These are phyloP conservation scores for Acrodontium crateriforme DNA, from an alignment of 2,329 filamentous ascomycete genomes.

Conservation along the genomic window DNA sequence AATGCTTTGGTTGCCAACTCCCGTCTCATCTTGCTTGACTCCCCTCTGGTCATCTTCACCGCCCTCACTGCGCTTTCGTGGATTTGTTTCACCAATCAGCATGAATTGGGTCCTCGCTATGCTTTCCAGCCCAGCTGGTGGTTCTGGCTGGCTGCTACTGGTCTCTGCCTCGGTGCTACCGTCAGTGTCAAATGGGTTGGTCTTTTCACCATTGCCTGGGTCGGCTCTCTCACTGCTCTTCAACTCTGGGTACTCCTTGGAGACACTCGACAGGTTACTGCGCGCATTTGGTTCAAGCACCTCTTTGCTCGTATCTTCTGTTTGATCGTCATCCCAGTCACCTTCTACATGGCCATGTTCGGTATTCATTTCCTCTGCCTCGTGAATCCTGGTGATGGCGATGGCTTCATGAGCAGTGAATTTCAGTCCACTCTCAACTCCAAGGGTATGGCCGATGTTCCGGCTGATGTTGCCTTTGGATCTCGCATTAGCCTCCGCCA, in stretches of 20 bases:
- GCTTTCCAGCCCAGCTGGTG: slow-evolving; percentile 89
- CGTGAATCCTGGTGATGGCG: slow-evolving; percentile 87
- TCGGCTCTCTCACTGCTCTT: slow-evolving; percentile 75
- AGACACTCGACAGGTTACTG: slow-evolving; percentile 69
- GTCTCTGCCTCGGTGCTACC: slow-evolving; percentile 76
- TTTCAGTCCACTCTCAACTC: slow-evolving; percentile 96
- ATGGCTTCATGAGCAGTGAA: slow-evolving; percentile 99
- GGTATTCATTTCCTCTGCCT: slow-evolving; percentile 91
- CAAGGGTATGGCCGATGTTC: slow-evolving; percentile 90
- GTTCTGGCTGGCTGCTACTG: slow-evolving; percentile 89
- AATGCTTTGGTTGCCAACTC: slow-evolving; percentile 93
- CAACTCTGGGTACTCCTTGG: slow-evolving; percentile 94
- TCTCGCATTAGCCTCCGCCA: slow-evolving; percentile 79
- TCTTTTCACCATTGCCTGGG: slow-evolving; percentile 96
- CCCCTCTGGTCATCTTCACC: slow-evolving; percentile 83
- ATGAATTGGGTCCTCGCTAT: slow-evolving; percentile 78
- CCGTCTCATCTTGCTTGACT: slow-evolving; percentile 88
- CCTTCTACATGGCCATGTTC: slow-evolving; percentile 95
- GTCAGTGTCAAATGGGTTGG: slow-evolving; percentile 98
- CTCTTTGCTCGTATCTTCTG: slow-evolving; percentile 84
- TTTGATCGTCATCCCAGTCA: slow-evolving; percentile 72
- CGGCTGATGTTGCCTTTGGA: slow-evolving; percentile 80
- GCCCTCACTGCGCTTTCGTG: slow-evolving; percentile 83
- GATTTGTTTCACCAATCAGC: slow-evolving; percentile 89
- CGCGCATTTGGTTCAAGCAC: slow-evolving; percentile 83